phyloP scores from a whole-genome alignment of 2,329 filamentous ascomycete species.

The Fusarium floridanum region DNA sequence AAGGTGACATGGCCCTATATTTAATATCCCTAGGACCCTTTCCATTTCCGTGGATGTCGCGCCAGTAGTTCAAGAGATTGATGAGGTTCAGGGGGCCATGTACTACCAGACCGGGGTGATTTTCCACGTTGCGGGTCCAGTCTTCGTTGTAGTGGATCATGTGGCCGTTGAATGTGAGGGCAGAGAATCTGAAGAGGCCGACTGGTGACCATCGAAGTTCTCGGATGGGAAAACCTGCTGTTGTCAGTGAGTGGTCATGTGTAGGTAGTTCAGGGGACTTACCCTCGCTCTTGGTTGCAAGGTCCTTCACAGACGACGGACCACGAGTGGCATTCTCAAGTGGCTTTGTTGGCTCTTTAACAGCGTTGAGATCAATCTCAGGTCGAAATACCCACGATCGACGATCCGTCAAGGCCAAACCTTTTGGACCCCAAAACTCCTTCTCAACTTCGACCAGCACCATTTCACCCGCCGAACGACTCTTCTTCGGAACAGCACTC shows the following conservation, averaged over 20 bases:
- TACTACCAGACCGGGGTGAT: constrained; percentile 78
- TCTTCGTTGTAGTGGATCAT: constrained; percentile 83
- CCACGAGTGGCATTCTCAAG: constrained; percentile 31
- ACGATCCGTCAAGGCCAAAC: constrained; percentile 66
- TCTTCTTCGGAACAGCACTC: constrained; percentile 66
- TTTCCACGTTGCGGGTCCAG: constrained; percentile 75
- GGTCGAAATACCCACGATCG: constrained; percentile 64
- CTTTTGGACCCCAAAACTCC: constrained; percentile 64
- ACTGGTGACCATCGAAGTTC: constrained; percentile 60
- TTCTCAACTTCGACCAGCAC: constrained; percentile 75
- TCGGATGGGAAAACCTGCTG: constrained; percentile 43
- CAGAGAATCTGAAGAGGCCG: constrained; percentile 83
- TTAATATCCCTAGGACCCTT: constrained; percentile 58
- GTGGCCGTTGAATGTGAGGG: constrained; percentile 88
- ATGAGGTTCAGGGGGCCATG: constrained; percentile 85
- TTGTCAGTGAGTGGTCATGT: neutral
- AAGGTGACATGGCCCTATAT: constrained; percentile 77
- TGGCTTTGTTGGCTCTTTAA: constrained; percentile 33
- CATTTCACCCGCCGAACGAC: constrained; percentile 70
- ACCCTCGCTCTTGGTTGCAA: constrained; percentile 27
- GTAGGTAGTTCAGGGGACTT: neutral
- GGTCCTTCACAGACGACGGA: constrained; percentile 46
- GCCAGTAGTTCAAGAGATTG: constrained; percentile 76
- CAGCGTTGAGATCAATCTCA: constrained; percentile 44
- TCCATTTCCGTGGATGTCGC: constrained; percentile 60